Evolutionary conservation across 2,329 filamentous ascomycete genomes (phyloP), one percentile per base, ranked within the genome.

Genomic region (Bipolaris oryzae): DNA sequence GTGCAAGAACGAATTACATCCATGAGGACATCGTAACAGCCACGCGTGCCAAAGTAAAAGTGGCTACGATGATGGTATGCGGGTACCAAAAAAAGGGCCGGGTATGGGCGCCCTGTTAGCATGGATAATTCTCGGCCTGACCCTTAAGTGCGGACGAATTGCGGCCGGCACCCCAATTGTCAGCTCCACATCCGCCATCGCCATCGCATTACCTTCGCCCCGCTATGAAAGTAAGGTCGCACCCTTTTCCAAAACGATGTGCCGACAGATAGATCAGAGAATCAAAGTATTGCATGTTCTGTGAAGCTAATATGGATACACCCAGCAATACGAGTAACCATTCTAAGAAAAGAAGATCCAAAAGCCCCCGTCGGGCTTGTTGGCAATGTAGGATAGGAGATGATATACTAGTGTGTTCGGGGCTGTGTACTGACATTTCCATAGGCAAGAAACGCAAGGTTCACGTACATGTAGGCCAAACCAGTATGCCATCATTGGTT

Each of bases 371-470:
- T 54, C 62, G 72, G 47, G 63, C 68, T 37, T 75, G 70, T 53
- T 73, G 72, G 70, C 70, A 75, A 66, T 76, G 73, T 76, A 61
- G 73, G 72, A 62, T 33, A 16, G 20, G 35, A 41, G 34, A 3
- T 23, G 11, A 37, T 45, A 13, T 31, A 13, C 25, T 52, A 49
- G 31, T 42, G 35, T 44, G 18, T 28, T 31, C 15, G 5, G 31
- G 34, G 18, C 33, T 34, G 9, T 21, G 47, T 45, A 54, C 60
- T 69, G 56, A 70, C 21, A n/a, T 42, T 10, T 7, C 15, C n/a
- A 23, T 57, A 76, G 73, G 73, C 62, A 76, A 75, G 52, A 72
- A 64, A 51, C 67, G 60, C 37, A 75, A 70, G 49, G 42, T 64
- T 9, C 62, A 69, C 11, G 52, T 38, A 18, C 55, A 53, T 53